Conservation (phyloP, 1,284 basidiomycete genomes). For the Neolentinus lepideus region DNA sequence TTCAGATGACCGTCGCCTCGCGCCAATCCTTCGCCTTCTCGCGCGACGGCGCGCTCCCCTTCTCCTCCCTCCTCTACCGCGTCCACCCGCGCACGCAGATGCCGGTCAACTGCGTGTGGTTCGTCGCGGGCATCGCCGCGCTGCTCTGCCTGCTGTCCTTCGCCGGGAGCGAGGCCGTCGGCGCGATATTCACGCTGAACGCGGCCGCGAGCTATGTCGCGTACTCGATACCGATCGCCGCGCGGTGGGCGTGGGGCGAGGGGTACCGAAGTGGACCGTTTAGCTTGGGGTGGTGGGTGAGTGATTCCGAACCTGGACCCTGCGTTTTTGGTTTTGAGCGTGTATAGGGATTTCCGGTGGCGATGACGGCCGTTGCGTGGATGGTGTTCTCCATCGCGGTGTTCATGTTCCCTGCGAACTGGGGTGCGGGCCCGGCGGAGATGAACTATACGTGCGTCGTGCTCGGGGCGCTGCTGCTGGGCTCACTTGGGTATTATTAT, state of each 20-base stretch:
- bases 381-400: conserved; percentile 56
- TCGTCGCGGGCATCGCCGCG: conserved; percentile 13
- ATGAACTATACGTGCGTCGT: conserved; percentile 72
- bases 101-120: conserved; percentile 22
- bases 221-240: conserved; percentile 21
- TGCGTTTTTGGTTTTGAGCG: not conserved
- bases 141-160: conserved; percentile 22
- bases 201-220: conserved; percentile 14
- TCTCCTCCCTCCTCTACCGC: conserved; percentile 29
- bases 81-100: conserved; percentile 21
- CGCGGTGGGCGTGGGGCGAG: conserved; percentile 16
- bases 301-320: conserved; percentile 3
- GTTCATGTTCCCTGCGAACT: conserved; percentile 56
- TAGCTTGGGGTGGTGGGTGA: conserved; percentile 18
- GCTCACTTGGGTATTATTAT: conserved; percentile 58
- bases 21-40: conserved; percentile 38
- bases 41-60: conserved; percentile 38
- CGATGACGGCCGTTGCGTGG: conserved; percentile 42
- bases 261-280: conserved; percentile 22
- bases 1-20: conserved; percentile 23
- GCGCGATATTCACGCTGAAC: conserved; percentile 22
- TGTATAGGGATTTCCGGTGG: conserved; percentile 45
- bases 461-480: conserved; percentile 44
- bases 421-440: conserved; percentile 30
- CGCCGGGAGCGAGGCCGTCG: conserved; percentile 22